phyloP scores from a whole-genome alignment of 2,329 filamentous ascomycete genomes.

The Beauveria rudraprayagi region DNA sequence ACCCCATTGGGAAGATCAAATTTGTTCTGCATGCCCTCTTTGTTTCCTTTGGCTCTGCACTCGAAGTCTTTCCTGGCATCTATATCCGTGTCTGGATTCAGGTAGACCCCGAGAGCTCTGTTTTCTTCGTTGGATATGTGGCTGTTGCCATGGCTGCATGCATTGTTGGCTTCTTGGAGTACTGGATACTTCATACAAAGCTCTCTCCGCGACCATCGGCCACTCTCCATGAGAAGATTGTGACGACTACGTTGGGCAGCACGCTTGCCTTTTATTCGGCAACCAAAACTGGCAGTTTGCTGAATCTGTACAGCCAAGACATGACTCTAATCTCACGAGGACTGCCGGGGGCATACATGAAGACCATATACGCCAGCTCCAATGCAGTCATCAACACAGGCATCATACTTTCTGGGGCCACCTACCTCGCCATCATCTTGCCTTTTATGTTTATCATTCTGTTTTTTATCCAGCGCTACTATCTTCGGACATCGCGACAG shows the following conservation, averaged over 20 bases:
- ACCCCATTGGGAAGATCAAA: background rate
- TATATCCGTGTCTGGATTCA: background rate
- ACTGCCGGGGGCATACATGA: background rate
- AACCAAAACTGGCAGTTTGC: background rate
- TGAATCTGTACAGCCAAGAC: background rate
- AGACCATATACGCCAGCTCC: background rate
- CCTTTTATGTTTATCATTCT: background rate
- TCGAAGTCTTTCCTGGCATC: background rate
- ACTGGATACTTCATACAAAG: background rate
- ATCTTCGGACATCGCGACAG: constrained; percentile 44
- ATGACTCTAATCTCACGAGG: background rate
- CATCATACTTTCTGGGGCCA: background rate
- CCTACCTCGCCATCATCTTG: background rate
- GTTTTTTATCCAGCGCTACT: constrained; percentile 17
- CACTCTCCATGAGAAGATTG: background rate
- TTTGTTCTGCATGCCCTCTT: background rate
- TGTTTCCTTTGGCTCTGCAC: background rate
- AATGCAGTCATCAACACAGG: background rate
- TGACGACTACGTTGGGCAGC: background rate
- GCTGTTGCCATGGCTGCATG: background rate
- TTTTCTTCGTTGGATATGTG: background rate
- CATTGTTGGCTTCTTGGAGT: background rate
- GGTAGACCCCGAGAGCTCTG: background rate
- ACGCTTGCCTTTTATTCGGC: background rate
- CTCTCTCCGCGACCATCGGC: background rate